A percentile compares a stretch with the other conserved stretches of the same genome.
These are phyloP conservation scores for Orbilia javanica DNA, from an alignment of 2,329 filamentous ascomycete genomes.

Conservation along the genomic window DNA sequence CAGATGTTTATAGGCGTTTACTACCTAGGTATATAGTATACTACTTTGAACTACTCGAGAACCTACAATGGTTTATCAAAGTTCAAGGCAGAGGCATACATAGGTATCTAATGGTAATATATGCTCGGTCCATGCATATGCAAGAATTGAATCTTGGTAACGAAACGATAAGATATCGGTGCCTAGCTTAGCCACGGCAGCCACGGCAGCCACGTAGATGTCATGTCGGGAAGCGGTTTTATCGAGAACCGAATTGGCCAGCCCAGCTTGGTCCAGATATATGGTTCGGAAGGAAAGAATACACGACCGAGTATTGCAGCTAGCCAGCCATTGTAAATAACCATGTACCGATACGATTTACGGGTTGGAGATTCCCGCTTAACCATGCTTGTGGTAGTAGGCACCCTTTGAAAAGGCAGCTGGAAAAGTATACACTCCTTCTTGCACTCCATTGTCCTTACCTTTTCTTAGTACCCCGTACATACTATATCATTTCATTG, in stretches of 20 bases:
- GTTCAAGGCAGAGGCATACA: no score
- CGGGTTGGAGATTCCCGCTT: neutral
- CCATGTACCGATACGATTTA: neutral
- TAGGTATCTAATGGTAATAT: no score
- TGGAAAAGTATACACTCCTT: neutral
- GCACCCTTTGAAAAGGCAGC: neutral
- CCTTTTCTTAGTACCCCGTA: neutral
- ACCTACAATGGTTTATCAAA: no score
- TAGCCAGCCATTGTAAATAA: neutral
- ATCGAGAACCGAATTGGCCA: neutral
- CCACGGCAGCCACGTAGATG: neutral
- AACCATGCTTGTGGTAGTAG: neutral
- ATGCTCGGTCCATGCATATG: no score
- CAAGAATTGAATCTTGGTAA: neutral
- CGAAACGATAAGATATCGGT: neutral
- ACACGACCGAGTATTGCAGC: constrained; percentile 1
- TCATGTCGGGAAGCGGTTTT: neutral
- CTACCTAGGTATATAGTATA: no score
- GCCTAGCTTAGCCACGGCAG: neutral
- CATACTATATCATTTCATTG: neutral
- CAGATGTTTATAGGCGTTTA: no score
- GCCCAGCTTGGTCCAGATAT: neutral
- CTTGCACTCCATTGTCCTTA: neutral
- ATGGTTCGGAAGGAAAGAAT: constrained; percentile 5
- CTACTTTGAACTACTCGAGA: no score